Percentiles rank a stretch among this genome's conserved stretches.
Conservation (phyloP, 1,284 basidiomycete genomes). For the Cutaneotrichosporon sp. region DNA sequence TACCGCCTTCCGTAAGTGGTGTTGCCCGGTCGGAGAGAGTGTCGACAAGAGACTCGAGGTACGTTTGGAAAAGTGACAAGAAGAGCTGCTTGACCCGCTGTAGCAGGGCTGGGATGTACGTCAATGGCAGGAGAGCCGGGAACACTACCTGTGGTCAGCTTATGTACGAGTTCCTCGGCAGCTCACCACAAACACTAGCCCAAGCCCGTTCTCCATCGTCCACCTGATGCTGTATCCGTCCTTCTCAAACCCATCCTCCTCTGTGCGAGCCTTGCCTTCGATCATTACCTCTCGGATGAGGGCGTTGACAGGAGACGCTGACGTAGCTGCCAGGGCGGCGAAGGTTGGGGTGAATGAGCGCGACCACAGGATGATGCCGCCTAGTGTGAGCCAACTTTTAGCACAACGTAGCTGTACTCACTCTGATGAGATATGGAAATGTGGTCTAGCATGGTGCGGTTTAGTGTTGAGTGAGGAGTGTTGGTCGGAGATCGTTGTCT, state of each 20-base stretch:
- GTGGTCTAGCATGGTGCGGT: slow-evolving; percentile 78
- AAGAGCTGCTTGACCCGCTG: slow-evolving; percentile 74
- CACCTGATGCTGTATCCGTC: slow-evolving; percentile 88
- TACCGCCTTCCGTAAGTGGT: slow-evolving; percentile 39
- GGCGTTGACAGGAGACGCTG: slow-evolving; percentile 79
- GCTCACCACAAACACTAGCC: slow-evolving; percentile 87
- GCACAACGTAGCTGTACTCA: slow-evolving; percentile 33
- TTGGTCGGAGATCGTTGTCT: not conserved
- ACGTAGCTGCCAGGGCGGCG: slow-evolving; percentile 63
- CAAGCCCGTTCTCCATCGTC: slow-evolving; percentile 87
- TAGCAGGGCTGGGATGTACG: slow-evolving; percentile 87
- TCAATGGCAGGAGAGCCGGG: slow-evolving; percentile 90
- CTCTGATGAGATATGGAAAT: slow-evolving; percentile 87
- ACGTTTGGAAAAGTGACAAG: slow-evolving; percentile 75
- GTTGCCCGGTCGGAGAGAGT: slow-evolving; percentile 60
- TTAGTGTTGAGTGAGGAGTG: not conserved
- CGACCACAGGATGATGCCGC: slow-evolving; percentile 87
- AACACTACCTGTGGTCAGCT: slow-evolving; percentile 70
- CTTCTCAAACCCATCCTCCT: slow-evolving; percentile 76
- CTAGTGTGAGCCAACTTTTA: slow-evolving; percentile 48
- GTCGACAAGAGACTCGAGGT: slow-evolving; percentile 71
- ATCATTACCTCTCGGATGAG: slow-evolving; percentile 86
- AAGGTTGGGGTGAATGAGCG: slow-evolving; percentile 84
- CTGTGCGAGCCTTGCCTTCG: slow-evolving; percentile 55
- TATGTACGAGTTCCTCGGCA: no score